Evolutionary conservation across 768 basidiomycete genomes (phyloP).

Genomic region (Tylopilus subfusipes): DNA sequence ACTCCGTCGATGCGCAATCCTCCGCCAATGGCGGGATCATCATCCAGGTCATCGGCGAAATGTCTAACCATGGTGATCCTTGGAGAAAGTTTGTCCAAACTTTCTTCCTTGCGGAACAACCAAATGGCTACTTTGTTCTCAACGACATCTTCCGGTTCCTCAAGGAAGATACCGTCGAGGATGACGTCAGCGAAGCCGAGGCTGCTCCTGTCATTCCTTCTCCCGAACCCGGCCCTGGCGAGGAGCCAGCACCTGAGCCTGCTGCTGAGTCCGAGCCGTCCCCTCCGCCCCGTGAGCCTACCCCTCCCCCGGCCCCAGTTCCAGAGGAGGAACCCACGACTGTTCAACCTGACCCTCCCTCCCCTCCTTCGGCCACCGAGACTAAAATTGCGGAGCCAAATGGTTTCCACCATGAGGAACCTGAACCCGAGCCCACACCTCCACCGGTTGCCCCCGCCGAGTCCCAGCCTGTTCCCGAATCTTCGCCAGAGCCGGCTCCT

Average conservation of each 20-base stretch:
- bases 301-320: conserved; percentile 27
- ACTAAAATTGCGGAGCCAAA: conserved; percentile 41
- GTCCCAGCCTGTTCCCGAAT: conserved; percentile 25
- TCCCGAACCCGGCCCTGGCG: conserved; percentile 36
- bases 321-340: conserved; percentile 41
- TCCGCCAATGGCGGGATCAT: conserved; percentile 95
- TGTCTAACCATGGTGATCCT: conserved; percentile 86
- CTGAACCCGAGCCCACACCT: conserved; percentile 30
- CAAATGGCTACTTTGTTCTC: conserved; percentile 98
- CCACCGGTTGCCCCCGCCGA: conserved; percentile 24
- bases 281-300: conserved; percentile 30
- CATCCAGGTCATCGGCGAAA: conserved; percentile 99
- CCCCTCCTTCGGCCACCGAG: conserved; percentile 37
- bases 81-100: conserved; percentile 99
- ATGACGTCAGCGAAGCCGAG: conserved; percentile 55
- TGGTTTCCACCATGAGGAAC: conserved; percentile 36
- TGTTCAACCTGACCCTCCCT: conserved; percentile 31
- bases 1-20: conserved; percentile 96
- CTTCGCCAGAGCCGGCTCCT: conserved; percentile 23
- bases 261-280: conserved; percentile 29
- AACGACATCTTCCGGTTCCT: conserved; percentile 99
- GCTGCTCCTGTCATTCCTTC: conserved; percentile 32
- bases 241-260: conserved; percentile 31
- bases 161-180: conserved; percentile 91
- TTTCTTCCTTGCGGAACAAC: conserved; percentile 99